Base-by-base conservation (phyloP, 169 alveolate species). In the Eimeria sp. region DNA sequence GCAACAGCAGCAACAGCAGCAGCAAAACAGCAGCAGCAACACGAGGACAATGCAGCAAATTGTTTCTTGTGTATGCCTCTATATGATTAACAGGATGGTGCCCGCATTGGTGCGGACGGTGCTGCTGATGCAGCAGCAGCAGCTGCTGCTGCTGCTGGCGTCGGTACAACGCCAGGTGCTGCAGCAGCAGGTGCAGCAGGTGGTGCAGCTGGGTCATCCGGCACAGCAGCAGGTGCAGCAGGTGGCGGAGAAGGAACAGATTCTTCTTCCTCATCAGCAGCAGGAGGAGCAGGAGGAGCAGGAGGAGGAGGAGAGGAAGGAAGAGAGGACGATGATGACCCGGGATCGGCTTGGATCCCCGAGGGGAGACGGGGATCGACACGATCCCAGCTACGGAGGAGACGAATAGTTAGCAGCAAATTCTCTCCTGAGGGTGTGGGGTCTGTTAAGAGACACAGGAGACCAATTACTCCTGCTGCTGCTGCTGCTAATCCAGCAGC, bases 1-100 rank as follows among this genome's bases (percentile, higher is more conserved):
- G 80, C 80, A 70, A 34, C 45, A 25, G 80, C 80, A 25, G 80
- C 80, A 70, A 47, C 80, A 58, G 67, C 67, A 58, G 3, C 67
- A 7, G n/a, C 3, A 25, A 14, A 58, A 25, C 67, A 58, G 67
- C 67, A 58, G 67, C 67, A 58, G 67, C 67, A 58, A 25, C 22
- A 9, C 5, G 67, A 9, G 67, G 18, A 54, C 18, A 13, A 9
- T 54, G 61, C 13, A 13, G 6, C 13, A 3, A 18, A 13, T 58
- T 58, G 67, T 14, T 58, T 5, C 5, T 58, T 58, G 67, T 14
- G 7, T 58, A 18, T 58, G 22, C 11, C 11, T 58, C n/a, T n/a
- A n/a, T n/a, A n/a, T n/a, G n/a, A 18, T 58, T 58, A 14, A 3
- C 25, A 58, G 67, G 67, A 58, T 18, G 67, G 67, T 58, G 3